Base-by-base conservation (phyloP, 2,329 filamentous ascomycete genomes). In the Thielaviopsis populi region DNA sequence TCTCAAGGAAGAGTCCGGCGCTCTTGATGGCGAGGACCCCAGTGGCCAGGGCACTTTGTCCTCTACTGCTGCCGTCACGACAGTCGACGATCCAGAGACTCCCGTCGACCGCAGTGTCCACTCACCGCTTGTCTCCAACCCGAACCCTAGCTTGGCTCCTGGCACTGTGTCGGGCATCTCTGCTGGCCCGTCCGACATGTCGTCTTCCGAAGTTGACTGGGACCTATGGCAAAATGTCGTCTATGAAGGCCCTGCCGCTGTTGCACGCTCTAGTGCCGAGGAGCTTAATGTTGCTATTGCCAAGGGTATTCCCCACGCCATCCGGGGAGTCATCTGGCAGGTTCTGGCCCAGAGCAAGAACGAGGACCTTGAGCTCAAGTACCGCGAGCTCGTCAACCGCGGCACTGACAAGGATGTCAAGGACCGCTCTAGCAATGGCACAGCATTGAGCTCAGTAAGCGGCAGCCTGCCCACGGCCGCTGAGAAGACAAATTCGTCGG, bases 291-390 rank as follows among this genome's bases (percentile, higher is more conserved):
- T 82, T 68, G 91, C 94, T 24, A 96, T 99, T 69, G 89, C 92
- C 60, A 88, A 87, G 46, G 94, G 94, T 40, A 99, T 99, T 65
- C 94, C 94, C 0, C 91, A 87, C 68, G 92, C 91, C 2, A 96
- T 99, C 67, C 86, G 94, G 65, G 95, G 94, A n/a, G 94, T 99
- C 1, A 91, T 99, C 61, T 99, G 94, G 94, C 94, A 99, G 75
- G 92, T 97, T 7, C 77, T 99, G 67, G 91, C 94, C 2, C 90
- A 96, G 71, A 96, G 91, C 76, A 95, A 96, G 74, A 95, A 90
- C 69, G 87, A 92, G 66, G 90, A 95, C 54, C 77, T 99, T 19
- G 94, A 99, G 74, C 76, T 79, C 17, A 82, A 91, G n/a, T 99
- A 97, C 75, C 83, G 81, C 68, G 91, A 95, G 66, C 80, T 99